phyloP scores from a whole-genome alignment of 164 flowering plant species.

The Umbilicus rupestris region DNA sequence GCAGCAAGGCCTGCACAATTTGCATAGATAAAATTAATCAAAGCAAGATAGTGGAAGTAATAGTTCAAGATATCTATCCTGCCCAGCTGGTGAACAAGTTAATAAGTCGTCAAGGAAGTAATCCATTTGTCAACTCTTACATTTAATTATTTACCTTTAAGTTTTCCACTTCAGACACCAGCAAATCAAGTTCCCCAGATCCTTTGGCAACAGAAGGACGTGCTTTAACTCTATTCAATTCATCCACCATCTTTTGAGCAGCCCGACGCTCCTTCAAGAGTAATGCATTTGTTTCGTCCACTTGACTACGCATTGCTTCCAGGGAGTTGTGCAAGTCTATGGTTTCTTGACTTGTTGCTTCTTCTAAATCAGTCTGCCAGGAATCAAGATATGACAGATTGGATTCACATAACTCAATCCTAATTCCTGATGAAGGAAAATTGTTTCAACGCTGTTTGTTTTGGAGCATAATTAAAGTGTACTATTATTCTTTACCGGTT shows the following conservation, averaged over 20 bases:
- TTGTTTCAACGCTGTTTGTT: not conserved
- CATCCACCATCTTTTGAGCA: slow-evolving; percentile 44
- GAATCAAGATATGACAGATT: not conserved
- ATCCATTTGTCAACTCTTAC: not conserved
- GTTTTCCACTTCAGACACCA: slow-evolving; percentile 47
- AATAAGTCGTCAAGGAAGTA: not conserved
- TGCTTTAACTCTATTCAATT: slow-evolving; percentile 39
- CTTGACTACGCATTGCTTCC: slow-evolving; percentile 34
- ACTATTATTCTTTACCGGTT: no score
- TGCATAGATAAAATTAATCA: not conserved
- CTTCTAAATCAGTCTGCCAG: slow-evolving; percentile 59
- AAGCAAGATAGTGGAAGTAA: not conserved
- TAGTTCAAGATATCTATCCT: not conserved
- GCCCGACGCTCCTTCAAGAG: slow-evolving; percentile 44
- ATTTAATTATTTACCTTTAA: slow-evolving; percentile 44
- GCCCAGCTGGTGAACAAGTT: not conserved
- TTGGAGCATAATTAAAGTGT: not conserved
- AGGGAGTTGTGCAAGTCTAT: slow-evolving; percentile 34
- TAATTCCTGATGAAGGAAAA: not conserved
- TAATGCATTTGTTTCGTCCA: slow-evolving; percentile 43
- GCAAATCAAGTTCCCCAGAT: slow-evolving; percentile 39
- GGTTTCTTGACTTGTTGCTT: slow-evolving; percentile 51
- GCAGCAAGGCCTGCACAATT: slow-evolving; percentile 36
- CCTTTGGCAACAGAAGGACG: slow-evolving; percentile 41
- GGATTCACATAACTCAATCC: not conserved